Base-by-base conservation (phyloP, 2,329 filamentous ascomycete genomes). In the Phyllosticta citriasiana region DNA sequence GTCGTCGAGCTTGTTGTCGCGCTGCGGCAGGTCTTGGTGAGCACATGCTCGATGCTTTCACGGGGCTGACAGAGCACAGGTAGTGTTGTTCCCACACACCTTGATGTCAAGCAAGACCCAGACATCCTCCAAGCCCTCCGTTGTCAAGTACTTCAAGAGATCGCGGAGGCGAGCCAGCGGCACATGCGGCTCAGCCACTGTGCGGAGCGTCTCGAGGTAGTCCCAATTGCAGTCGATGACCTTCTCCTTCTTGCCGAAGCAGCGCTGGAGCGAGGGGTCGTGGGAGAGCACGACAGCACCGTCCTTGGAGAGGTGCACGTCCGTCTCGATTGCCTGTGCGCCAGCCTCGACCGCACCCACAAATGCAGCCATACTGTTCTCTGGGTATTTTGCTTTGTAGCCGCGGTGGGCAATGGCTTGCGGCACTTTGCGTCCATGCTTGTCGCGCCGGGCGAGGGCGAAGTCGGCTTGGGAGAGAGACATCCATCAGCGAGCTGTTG, bases 61-160 rank as follows among this genome's bases (percentile, higher is more conserved):
- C 7, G 2, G 19, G 2, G 24, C 33, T 19, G 30, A 12, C 24
- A 7, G 26, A 55, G 14, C n/a, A n/a, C 6, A 16, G 33, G 27
- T 8, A 26, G 47, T n/a, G 14, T 4, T 2, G 12, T 16, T 47
- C 3, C 40, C 3, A 64, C 69, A 22, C 73, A 89, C 86, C 79
- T 97, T 97, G 72, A 97, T 89, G 72, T 97, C 93, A 3, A 97
- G 78, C 63, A 97, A 74, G 5, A 94, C 68, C 92, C 92, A 96
- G 9, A 92, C 79, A 53, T 87, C 73, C 67, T 89, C 84, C 50
- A 82, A 72, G 0, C 80, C 86, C 0, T 86, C 86, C 65, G 82
- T 77, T 0, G 82, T 79, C 58, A 97, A 73, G 69, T 87, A 93
- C 62, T 83, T 79, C 8, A 97, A 77, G 59, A 97, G 76, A 68